Base-by-base conservation (phyloP, 2,329 filamentous ascomycete genomes). In the Pseudogymnoascus sp. region DNA sequence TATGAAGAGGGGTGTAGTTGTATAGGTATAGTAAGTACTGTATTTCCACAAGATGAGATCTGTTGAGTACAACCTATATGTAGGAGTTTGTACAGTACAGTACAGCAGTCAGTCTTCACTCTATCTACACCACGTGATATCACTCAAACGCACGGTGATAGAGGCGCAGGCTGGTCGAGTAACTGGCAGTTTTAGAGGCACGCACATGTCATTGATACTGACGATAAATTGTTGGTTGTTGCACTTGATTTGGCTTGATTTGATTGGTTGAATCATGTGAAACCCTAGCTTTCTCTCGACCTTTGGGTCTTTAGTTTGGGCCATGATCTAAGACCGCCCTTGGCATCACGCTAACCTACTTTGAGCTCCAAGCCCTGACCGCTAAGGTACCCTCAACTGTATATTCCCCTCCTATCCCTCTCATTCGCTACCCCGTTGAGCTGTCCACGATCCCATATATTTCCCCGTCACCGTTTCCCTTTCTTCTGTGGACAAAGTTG, bases 401-500 rank as follows among this genome's bases (percentile, higher is more conserved):
- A 56, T 34, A 56, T 56, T 56, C 49, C 49, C 46, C 49, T 25
- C 60, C 36, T 31, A 42, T 49, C 62, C 37, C 31, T 59, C 60
- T 14, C 34, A 43, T 53, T 40, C 38, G 21, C 59, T 42, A 40
- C 31, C 18, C 61, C 59, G 6, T 63, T 63, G 61, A 59, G 63
- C 56, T 61, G 36, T 68, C 60, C 60, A 64, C 25, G 63, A 56
- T 61, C 46, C 11, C 38, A 56, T 56, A 56, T 56, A 56, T 56
- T 56, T 56, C 49, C 46, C 49, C 28, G 16, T 34, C 28, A 56
- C 49, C 49, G 49, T 56, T 56, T 18, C 49, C 49, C 14, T 9
- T 36, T 21, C 49, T n/a, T 56, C 49, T 21, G 49, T 56, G 49
- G 49, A 56, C 49, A 56, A 56, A 34, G 7, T 25, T 56, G 49